Evolutionary conservation across 2,329 filamentous ascomycete genomes (phyloP), one percentile per base, ranked within the genome.

Genomic region (Parastagonospora avenae): DNA sequence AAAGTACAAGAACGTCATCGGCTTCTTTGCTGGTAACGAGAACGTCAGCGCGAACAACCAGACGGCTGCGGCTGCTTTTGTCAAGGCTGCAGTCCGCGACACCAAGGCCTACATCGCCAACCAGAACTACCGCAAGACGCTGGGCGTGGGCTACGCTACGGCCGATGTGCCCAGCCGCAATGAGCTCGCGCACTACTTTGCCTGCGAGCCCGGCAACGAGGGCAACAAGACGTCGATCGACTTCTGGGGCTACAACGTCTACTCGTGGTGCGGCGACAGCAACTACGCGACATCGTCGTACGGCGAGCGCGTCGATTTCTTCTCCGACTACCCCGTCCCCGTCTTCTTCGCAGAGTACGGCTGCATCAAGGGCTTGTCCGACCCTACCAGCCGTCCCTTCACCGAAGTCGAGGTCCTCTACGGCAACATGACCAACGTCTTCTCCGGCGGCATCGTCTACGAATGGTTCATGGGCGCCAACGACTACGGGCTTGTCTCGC

Each of bases 231-330:
- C 78, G 66, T 75, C 88, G 52, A 96, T 97, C 60, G 94, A 99
- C 77, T 97, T 94, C 82, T 97, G 92, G 90, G 94, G 94, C 50
- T 97, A 97, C 87, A 99, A 99, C 81, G 96, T 97, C 77, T 99
- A 97, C 83, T 95, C 92, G 38, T 99, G 94, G 94, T 99, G 94
- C 74, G 94, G 93, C 60, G 75, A 92, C 64, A 95, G 90, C 73
- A 85, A 79, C 69, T 94, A 89, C 78, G 67, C 80, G 29, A 70
- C 80, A 45, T 97, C 94, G 0, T 90, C 90, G 36, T 99, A 94
- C 77, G 81, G 87, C 60, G 82, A 85, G 54, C 89, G 93, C 74
- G 91, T 92, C 59, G 74, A 90, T 48, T 94, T 96, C 79, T 97
- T 96, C 81, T 76, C 80, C 52, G 84, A 88, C 72, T 99, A 94